Evolutionary conservation across 305 asterid species (phyloP).

Genomic region (Fraxinus platypoda): DNA sequence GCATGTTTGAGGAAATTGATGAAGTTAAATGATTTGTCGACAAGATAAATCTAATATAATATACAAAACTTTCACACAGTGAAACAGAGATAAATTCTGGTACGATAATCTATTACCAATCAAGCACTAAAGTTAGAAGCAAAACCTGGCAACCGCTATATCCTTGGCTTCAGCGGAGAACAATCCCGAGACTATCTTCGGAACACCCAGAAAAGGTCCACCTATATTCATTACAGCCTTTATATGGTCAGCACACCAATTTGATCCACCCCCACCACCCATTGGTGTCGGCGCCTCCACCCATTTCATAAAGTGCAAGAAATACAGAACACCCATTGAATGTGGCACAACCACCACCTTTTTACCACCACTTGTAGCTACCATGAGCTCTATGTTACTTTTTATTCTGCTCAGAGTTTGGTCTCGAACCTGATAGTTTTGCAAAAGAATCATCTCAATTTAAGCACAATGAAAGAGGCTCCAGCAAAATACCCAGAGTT

Average conservation of each 20-base stretch:
- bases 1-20: conserved; percentile 1
- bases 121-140: conserved; percentile 20
- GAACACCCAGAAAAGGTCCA: conserved; percentile 84
- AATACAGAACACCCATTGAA: conserved; percentile 82
- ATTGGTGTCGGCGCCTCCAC: conserved; percentile 74
- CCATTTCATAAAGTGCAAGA: conserved; percentile 94
- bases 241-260: conserved; percentile 78
- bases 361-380: conserved; percentile 64
- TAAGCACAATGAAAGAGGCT: conserved; percentile 13
- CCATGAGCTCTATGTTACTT: conserved; percentile 78
- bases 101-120: conserved; percentile 19
- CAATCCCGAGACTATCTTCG: conserved; percentile 67
- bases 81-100: not conserved
- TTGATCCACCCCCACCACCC: conserved; percentile 87
- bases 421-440: conserved; percentile 63
- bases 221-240: conserved; percentile 83
- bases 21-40: conserved; percentile 2
- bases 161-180: conserved; percentile 86
- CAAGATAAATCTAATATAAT: not conserved
- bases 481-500: not conserved
- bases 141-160: conserved; percentile 75
- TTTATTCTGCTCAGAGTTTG: conserved; percentile 75
- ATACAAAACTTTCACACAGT: not conserved
- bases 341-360: conserved; percentile 84
- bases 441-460: conserved; percentile 16